Evolutionary conservation across 306 rosid genomes (phyloP).

Genomic region (Fragaria nilgerrensis): DNA sequence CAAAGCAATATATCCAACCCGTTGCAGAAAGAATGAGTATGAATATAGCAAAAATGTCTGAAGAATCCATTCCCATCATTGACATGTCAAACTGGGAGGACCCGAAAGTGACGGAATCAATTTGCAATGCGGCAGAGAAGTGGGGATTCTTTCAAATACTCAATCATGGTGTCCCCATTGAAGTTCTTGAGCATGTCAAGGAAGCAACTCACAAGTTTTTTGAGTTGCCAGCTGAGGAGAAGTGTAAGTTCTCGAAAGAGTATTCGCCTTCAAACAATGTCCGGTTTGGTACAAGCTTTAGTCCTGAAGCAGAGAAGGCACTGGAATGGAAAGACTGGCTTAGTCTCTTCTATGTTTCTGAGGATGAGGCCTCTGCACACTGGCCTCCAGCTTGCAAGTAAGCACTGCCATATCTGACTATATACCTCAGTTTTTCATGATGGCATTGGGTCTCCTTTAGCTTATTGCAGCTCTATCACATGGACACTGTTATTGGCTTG

Average conservation of each 20-base stretch:
- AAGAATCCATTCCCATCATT: slow-evolving; percentile 50
- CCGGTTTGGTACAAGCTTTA: slow-evolving; percentile 52
- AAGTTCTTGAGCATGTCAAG: slow-evolving; percentile 41
- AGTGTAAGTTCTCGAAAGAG: slow-evolving; percentile 39
- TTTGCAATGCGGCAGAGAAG: slow-evolving; percentile 58
- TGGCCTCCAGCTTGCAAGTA: slow-evolving; percentile 64
- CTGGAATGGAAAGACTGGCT: slow-evolving; percentile 69
- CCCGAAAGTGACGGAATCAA: slow-evolving; percentile 26
- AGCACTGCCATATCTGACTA: neutral
- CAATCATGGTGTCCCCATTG: slow-evolving; percentile 54
- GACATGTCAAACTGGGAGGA: slow-evolving; percentile 47
- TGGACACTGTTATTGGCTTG: neutral
- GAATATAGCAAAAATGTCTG: neutral
- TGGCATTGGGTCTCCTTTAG: too few species aligned
- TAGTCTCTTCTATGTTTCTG: slow-evolving; percentile 55
- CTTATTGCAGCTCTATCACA: neutral
- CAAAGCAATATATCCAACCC: slow-evolving; percentile 54
- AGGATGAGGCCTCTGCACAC: slow-evolving; percentile 41
- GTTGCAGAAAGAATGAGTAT: slow-evolving; percentile 34
- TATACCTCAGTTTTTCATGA: neutral
- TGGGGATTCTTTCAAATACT: slow-evolving; percentile 64
- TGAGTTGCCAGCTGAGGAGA: slow-evolving; percentile 39
- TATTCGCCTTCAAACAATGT: slow-evolving; percentile 35
- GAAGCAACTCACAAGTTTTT: slow-evolving; percentile 54
- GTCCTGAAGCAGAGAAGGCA: slow-evolving; percentile 49